phyloP scores from a whole-genome alignment of 2,329 filamentous ascomycete genomes.

The Xylariaceae sp. region DNA sequence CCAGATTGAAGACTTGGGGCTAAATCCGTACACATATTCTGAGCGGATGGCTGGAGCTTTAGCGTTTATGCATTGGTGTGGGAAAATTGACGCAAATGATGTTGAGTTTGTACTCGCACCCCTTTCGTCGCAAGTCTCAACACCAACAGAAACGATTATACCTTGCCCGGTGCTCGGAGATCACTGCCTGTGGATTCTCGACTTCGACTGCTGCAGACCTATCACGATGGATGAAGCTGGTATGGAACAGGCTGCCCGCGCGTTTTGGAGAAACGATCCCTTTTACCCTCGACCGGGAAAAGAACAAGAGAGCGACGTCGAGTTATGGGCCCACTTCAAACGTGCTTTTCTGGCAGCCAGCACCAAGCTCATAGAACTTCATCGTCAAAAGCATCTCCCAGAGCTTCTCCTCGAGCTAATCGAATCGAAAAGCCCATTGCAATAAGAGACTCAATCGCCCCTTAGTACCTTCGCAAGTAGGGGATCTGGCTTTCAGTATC shows the following conservation, averaged over 20 bases:
- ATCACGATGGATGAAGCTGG: constrained; percentile 38
- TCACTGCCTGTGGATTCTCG: constrained; percentile 42
- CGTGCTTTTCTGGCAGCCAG: constrained; percentile 13
- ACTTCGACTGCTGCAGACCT: constrained; percentile 41
- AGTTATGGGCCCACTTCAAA: constrained; percentile 25
- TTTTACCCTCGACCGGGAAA: constrained; percentile 43
- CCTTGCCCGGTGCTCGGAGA: constrained; percentile 21
- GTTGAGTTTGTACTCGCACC: constrained; percentile 52
- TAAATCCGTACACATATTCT: constrained; percentile 36
- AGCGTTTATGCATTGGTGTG: constrained; percentile 43
- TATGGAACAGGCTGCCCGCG: constrained; percentile 37
- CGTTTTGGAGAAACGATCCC: constrained; percentile 48
- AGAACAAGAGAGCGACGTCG: constrained; percentile 5
- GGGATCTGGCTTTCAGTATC: too few relatives aligned
- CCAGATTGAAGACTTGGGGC: constrained; percentile 42
- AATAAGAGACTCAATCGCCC: too few relatives aligned
- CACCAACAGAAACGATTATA: background rate
- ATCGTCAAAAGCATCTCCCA: constrained; percentile 2
- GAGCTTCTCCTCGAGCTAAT: constrained; percentile 1
- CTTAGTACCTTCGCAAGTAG: too few relatives aligned
- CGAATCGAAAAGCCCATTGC: background rate
- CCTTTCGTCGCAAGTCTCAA: background rate
- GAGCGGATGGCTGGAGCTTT: constrained; percentile 38
- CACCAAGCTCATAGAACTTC: background rate
- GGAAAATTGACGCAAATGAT: constrained; percentile 46